phyloP scores from a whole-genome alignment of 78 protist species.

The Dictyostelium citrinum region DNA sequence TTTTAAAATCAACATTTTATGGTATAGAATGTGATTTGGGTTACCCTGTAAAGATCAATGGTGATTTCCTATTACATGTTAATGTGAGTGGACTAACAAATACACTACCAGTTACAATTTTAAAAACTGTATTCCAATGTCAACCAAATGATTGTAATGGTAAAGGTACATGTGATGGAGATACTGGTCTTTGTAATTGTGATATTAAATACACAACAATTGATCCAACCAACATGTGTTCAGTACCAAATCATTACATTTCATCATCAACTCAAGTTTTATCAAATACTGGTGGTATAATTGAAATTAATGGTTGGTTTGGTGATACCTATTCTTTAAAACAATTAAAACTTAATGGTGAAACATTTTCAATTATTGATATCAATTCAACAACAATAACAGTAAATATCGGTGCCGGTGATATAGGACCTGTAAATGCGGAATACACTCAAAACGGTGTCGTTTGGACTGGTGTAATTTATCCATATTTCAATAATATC shows the following conservation, averaged over 20 bases:
- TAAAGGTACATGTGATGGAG: neutral
- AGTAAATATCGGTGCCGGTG: neutral
- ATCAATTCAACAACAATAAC: neutral
- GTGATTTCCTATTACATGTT: neutral
- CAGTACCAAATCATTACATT: neutral
- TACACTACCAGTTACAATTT: neutral
- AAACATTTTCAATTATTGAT: neutral
- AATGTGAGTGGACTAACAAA: neutral
- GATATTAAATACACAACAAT: neutral
- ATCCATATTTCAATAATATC: neutral
- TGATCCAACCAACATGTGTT: neutral
- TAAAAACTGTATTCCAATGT: neutral
- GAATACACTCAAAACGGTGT: neutral
- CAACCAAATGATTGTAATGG: neutral
- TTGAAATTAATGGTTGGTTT: neutral
- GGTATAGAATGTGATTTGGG: neutral
- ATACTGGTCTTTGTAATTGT: neutral
- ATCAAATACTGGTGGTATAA: neutral
- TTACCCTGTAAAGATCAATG: neutral
- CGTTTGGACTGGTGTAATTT: neutral
- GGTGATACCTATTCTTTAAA: neutral
- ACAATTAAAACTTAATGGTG: no score
- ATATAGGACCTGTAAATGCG: neutral
- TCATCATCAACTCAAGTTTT: neutral
- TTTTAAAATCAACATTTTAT: neutral